Base-by-base conservation (phyloP, 169 alveolate genomes). In the Theileria sp. region DNA sequence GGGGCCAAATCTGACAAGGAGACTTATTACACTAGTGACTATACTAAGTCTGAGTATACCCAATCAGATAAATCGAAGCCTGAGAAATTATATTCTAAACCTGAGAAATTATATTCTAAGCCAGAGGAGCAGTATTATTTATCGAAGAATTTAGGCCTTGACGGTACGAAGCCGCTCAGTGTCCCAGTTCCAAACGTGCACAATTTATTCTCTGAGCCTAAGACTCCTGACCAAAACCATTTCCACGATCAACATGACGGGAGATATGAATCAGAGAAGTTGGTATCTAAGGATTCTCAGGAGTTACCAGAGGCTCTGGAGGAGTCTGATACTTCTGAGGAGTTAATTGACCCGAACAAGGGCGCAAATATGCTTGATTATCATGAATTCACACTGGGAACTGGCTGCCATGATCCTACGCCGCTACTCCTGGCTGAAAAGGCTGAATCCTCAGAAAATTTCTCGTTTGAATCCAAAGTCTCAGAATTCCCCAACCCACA, bases 111-210 rank as follows among this genome's bases (percentile, higher is more conserved):
- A n/a, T n/a, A n/a, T n/a, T n/a, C n/a, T 44, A 56, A 77, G 23
- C 26, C 75, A 10, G 69, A 64, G 28, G 77, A 32, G n/a, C n/a
- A n/a, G 51, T 70, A 56, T 74, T 32, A 64, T 30, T 60, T 54
- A 61, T 73, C 72, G 23, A 75, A 51, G 64, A 83, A 79, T 30
- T 75, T 51, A 21, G 79, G 54, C 12, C 54, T 44, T 13, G 54
- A 44, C 54, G 54, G 54, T 13, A 28, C 25, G n/a, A 44, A 44
- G 54, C 54, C 54, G n/a, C 54, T 44, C 54, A 44, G 74, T 3
- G 88, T 77, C 51, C 38, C 79, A 58, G 77, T 82, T 72, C 79
- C 74, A 17, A 85, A 82, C 61, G 77, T 84, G n/a, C 86, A 82
- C 79, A 83, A 74, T 36, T 15, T 28, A 7, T 8, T 80, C 76